Conservation (phyloP, 805 yeast species). For the Ogataea trehaloabstinens region DNA sequence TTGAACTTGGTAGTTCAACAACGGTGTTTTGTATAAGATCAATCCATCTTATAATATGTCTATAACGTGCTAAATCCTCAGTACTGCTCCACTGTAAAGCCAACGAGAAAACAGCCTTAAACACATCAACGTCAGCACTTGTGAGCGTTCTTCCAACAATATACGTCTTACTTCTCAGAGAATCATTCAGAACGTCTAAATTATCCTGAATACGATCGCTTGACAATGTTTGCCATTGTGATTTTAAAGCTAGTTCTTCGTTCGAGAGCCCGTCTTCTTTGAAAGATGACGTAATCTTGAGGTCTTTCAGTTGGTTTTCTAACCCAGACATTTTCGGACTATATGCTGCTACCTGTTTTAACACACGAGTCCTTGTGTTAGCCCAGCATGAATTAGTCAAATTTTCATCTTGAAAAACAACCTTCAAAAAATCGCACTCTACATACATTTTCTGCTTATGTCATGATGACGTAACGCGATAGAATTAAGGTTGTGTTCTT, state of each 20-base stretch:
- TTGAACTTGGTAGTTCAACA: constrained; percentile 48
- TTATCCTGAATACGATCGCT: constrained; percentile 56
- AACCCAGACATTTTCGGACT: constrained; percentile 31
- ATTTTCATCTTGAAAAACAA: no score
- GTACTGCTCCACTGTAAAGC: constrained; percentile 53
- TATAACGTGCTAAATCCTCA: constrained; percentile 57
- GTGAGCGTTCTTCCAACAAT: constrained; percentile 66
- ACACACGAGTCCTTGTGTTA: no score
- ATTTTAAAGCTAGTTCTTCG: constrained; percentile 55
- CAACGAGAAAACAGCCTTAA: constrained; percentile 61
- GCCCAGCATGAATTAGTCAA: no score
- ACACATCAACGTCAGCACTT: constrained; percentile 67
- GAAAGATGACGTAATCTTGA: constrained; percentile 22
- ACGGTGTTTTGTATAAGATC: constrained; percentile 75
- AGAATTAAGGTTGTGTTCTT: no score
- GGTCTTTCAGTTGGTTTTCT: constrained; percentile 27
- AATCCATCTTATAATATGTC: constrained; percentile 92
- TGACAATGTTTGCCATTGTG: constrained; percentile 81
- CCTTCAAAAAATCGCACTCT: no score
- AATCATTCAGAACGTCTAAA: constrained; percentile 60
- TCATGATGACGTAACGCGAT: no score
- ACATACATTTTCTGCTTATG: no score
- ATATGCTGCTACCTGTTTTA: no score
- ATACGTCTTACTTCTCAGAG: constrained; percentile 68
- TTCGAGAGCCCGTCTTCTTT: constrained; percentile 28